Conservation (phyloP, 371 early-diverging fungal genomes). For the Dichotomocladium elegans region DNA sequence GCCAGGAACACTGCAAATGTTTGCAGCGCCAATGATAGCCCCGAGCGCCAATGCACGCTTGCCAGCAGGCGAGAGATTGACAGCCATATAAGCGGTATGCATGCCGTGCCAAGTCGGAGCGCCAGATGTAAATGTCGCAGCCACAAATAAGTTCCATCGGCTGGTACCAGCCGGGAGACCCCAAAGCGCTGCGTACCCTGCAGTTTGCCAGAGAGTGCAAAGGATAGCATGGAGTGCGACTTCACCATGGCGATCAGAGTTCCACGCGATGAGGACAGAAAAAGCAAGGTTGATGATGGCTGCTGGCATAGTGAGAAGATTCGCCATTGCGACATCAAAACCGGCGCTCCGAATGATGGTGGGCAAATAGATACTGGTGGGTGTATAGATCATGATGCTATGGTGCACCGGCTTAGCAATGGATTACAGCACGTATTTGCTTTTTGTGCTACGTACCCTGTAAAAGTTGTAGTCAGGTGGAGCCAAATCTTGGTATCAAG, state of each 20-base stretch:
- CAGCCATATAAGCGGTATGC: slow-evolving; percentile 44
- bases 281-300: slow-evolving; percentile 37
- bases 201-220: slow-evolving; percentile 29
- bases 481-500: slow-evolving; percentile 43
- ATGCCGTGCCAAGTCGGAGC: slow-evolving; percentile 46
- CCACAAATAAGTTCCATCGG: slow-evolving; percentile 39
- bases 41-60: slow-evolving; percentile 45
- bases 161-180: slow-evolving; percentile 34
- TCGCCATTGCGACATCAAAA: slow-evolving; percentile 40
- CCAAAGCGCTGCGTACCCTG: slow-evolving; percentile 36
- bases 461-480: slow-evolving; percentile 32
- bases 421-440: too few relatives aligned
- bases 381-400: slow-evolving; percentile 37
- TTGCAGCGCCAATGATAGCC: slow-evolving; percentile 35
- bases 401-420: too few relatives aligned
- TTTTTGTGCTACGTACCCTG: slow-evolving; percentile 16
- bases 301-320: slow-evolving; percentile 50
- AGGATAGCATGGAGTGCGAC: slow-evolving; percentile 39
- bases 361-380: slow-evolving; percentile 44
- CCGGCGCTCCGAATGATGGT: slow-evolving; percentile 47
- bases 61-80: slow-evolving; percentile 46
- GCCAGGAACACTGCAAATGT: slow-evolving; percentile 28
- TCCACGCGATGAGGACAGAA: slow-evolving; percentile 40
- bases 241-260: slow-evolving; percentile 41
- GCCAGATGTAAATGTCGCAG: slow-evolving; percentile 19